phyloP scores from a whole-genome alignment of 495 filamentous ascomycete genomes.

The Aspergillus bridgeri region DNA sequence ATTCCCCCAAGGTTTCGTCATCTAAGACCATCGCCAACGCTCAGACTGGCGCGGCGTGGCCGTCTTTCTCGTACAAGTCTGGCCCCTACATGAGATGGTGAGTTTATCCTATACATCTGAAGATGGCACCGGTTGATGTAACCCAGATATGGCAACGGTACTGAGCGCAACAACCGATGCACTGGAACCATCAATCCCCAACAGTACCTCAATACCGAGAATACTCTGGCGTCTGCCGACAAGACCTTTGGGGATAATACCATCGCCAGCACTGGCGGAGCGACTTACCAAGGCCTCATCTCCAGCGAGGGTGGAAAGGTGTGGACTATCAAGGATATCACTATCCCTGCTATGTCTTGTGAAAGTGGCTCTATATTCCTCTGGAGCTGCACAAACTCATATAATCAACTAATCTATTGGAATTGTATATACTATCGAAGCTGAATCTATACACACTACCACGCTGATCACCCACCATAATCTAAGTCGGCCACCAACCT shows the following conservation, averaged over 20 bases:
- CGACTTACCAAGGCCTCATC: conserved; percentile 27
- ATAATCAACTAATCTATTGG: neutral
- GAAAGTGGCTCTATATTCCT: neutral
- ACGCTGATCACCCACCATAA: conserved; percentile 21
- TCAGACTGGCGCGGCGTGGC: conserved; percentile 27
- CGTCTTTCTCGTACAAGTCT: conserved; percentile 26
- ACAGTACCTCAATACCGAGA: conserved; percentile 32
- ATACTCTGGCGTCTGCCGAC: conserved; percentile 33
- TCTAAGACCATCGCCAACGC: conserved; percentile 33
- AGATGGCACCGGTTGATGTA: neutral
- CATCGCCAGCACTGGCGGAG: conserved; percentile 25
- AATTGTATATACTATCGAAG: neutral
- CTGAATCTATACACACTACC: neutral
- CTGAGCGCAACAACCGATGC: conserved; percentile 33
- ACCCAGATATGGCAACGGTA: conserved; percentile 34
- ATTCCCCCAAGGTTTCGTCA: neutral
- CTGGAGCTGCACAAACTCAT: neutral
- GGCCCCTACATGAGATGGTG: conserved; percentile 38
- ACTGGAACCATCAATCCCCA: conserved; percentile 33
- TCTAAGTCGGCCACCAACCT: conserved; percentile 29
- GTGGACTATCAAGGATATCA: conserved; percentile 32
- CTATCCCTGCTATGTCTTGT: conserved; percentile 29
- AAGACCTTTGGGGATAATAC: conserved; percentile 31
- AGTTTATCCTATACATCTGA: conserved; percentile 3
- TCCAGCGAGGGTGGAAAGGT: conserved; percentile 33